Conservation (phyloP, 2,329 filamentous ascomycete genomes). For the Cordyceps tenuipes region DNA sequence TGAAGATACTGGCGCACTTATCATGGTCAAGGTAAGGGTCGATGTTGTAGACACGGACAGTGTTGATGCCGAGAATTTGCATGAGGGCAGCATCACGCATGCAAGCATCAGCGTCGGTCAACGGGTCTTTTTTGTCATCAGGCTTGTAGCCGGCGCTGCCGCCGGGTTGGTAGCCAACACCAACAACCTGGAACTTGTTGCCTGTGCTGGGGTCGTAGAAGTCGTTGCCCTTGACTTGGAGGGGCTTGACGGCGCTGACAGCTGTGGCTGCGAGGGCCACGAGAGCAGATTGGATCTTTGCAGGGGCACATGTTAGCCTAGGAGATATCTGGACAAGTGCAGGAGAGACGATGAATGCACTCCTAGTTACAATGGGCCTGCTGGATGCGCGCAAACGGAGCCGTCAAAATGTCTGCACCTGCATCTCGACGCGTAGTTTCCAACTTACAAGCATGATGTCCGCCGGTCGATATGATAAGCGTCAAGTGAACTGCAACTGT, state of each 20-base stretch:
- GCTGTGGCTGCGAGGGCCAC: conserved; percentile 45
- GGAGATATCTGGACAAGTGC: background rate
- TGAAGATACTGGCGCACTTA: conserved; percentile 59
- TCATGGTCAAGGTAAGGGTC: conserved; percentile 59
- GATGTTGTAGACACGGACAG: conserved; percentile 63
- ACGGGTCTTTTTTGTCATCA: conserved; percentile 44
- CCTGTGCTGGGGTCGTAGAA: conserved; percentile 53
- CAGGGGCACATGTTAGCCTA: conserved; percentile 13
- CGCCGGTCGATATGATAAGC: background rate
- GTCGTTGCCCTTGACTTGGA: conserved; percentile 48
- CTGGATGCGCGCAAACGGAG: background rate
- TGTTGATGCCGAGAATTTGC: conserved; percentile 57
- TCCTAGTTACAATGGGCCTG: background rate
- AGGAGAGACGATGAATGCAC: background rate
- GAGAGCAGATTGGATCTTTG: conserved; percentile 36
- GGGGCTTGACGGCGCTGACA: conserved; percentile 47
- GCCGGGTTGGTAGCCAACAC: conserved; percentile 62
- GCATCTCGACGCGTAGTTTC: background rate
- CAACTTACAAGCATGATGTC: conserved; percentile 11
- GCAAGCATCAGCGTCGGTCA: conserved; percentile 50
- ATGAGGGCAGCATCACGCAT: conserved; percentile 57
- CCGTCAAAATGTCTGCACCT: background rate
- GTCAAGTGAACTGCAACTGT: background rate
- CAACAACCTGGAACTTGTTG: conserved; percentile 56
- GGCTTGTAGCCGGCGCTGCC: conserved; percentile 56